phyloP scores from a whole-genome alignment of 805 yeast genomes.

The Zygosaccharomyces bisporus region DNA sequence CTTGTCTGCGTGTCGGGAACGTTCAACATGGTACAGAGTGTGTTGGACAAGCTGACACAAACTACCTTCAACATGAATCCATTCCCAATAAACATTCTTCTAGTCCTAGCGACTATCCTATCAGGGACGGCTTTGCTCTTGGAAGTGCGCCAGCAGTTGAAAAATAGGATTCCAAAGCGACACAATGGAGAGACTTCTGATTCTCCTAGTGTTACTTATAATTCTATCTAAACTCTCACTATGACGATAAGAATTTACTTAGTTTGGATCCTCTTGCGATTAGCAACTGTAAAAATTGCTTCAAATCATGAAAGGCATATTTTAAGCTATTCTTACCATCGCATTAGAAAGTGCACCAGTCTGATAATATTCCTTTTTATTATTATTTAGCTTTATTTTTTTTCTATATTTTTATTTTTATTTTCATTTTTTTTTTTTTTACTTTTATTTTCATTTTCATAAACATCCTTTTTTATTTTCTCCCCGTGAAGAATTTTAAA shows the following conservation, averaged over 20 bases:
- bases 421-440: background rate
- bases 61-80: slow-evolving; percentile 68
- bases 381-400: background rate
- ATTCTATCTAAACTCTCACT: background rate
- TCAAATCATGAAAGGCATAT: too few relatives aligned
- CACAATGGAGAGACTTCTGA: background rate
- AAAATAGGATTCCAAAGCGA: slow-evolving; percentile 3
- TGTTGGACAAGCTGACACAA: slow-evolving; percentile 69
- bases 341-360: background rate
- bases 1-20: slow-evolving; percentile 78
- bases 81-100: slow-evolving; percentile 60
- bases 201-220: background rate
- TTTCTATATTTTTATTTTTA: too few relatives aligned
- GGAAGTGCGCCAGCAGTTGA: slow-evolving; percentile 7
- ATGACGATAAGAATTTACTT: too few relatives aligned
- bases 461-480: too few relatives aligned
- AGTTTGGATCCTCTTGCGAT: too few relatives aligned
- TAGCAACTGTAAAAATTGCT: too few relatives aligned
- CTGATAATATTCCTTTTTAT: background rate
- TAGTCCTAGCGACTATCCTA: slow-evolving; percentile 53
- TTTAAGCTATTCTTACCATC: too few relatives aligned
- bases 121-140: slow-evolving; percentile 12
- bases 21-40: slow-evolving; percentile 69
- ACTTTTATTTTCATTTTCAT: background rate
- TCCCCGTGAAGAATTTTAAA: background rate